A percentile compares a stretch with the other conserved stretches of the same genome.
Conservation (phyloP, 352 stramenopile species). For the Phytophthora meadii region DNA sequence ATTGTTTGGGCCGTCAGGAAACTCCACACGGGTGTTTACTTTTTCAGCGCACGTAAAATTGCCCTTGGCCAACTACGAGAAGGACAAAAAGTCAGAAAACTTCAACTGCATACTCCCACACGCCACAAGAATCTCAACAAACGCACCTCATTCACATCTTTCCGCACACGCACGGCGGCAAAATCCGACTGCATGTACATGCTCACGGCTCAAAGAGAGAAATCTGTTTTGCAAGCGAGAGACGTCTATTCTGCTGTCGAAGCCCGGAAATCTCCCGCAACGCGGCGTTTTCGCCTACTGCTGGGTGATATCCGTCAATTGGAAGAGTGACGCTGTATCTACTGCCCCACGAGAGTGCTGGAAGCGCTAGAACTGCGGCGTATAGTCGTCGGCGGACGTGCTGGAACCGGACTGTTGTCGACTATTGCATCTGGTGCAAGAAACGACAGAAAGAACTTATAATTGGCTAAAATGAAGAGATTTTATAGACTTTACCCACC, state of each 20-base stretch:
- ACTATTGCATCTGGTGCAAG: too few species aligned
- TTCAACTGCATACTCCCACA: background rate
- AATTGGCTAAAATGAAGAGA: background rate
- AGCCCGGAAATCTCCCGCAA: background rate
- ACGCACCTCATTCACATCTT: conserved; percentile 86
- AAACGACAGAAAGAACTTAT: background rate
- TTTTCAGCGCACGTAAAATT: conserved; percentile 81
- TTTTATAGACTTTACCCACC: too few species aligned
- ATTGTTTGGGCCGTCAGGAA: conserved; percentile 82
- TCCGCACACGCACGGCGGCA: conserved; percentile 78
- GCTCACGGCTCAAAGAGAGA: conserved; percentile 14
- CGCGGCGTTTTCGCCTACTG: conserved; percentile 1
- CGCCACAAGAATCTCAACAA: background rate
- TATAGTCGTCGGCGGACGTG: background rate
- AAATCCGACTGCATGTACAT: conserved; percentile 86
- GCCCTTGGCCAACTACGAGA: conserved; percentile 71
- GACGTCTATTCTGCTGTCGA: background rate
- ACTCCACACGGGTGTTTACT: conserved; percentile 80
- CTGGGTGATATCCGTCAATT: background rate
- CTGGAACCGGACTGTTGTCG: background rate
- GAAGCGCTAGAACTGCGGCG: background rate
- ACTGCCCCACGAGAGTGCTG: background rate
- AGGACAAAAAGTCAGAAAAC: conserved; percentile 12
- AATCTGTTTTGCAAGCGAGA: conserved; percentile 13
- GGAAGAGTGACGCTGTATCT: background rate